Evolutionary conservation across 768 basidiomycete genomes (phyloP).

Genomic region (Suillus americanus): DNA sequence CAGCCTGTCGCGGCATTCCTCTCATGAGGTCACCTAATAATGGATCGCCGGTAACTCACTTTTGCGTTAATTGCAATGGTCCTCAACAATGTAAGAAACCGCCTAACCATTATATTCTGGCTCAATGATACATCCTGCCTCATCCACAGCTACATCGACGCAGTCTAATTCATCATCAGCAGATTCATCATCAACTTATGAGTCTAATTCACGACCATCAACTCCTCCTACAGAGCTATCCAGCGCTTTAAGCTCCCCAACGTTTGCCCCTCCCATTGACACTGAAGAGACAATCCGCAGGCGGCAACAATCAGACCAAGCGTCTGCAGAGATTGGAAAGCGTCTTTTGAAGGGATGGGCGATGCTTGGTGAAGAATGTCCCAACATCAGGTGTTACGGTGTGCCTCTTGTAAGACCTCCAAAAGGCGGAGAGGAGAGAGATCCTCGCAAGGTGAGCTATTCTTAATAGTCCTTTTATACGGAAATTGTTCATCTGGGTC

Average conservation of each 20-base stretch:
- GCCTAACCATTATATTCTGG: background rate
- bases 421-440: constrained; percentile 55
- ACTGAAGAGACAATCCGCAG: constrained; percentile 65
- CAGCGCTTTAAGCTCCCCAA: constrained; percentile 56
- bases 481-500: constrained; percentile 6
- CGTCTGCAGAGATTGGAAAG: constrained; percentile 78
- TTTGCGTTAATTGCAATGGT: constrained; percentile 69
- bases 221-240: constrained; percentile 82
- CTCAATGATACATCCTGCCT: background rate
- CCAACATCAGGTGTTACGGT: constrained; percentile 66
- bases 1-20: constrained; percentile 58
- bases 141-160: constrained; percentile 13
- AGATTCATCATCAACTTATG: constrained; percentile 47
- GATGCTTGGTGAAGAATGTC: constrained; percentile 88
- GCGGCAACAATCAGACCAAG: constrained; percentile 78
- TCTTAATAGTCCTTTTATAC: background rate
- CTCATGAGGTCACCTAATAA: constrained; percentile 69
- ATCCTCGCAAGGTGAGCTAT: constrained; percentile 61
- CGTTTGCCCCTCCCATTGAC: constrained; percentile 63
- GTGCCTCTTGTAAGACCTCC: constrained; percentile 84
- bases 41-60: constrained; percentile 41
- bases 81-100: constrained; percentile 31
- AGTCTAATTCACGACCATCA: constrained; percentile 53
- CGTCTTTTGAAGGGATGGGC: constrained; percentile 82
- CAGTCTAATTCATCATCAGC: constrained; percentile 39